These are phyloP conservation scores for Kluyveromyces starmeri DNA, from an alignment of 805 yeast species.

Conservation along the genomic window DNA sequence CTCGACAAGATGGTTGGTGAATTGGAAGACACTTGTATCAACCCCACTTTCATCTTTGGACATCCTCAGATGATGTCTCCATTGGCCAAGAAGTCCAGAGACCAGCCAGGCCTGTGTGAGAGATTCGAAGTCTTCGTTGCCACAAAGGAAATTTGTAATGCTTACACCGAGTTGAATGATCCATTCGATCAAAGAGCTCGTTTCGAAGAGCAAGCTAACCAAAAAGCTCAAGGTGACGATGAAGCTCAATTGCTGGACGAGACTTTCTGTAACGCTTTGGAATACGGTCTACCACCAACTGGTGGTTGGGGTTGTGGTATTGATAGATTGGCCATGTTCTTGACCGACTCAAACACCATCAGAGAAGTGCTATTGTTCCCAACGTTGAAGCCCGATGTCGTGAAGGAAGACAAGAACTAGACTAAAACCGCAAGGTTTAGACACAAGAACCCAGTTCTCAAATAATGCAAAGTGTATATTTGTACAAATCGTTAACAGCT, in stretches of 20 bases:
- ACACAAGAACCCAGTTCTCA: no score
- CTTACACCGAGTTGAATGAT: conserved; percentile 97
- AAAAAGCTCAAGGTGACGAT: conserved; percentile 97
- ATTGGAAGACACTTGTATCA: conserved; percentile 86
- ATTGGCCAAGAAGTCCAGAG: conserved; percentile 91
- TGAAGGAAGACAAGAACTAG: conserved; percentile 28
- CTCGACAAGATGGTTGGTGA: conserved; percentile 97
- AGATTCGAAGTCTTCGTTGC: conserved; percentile 98
- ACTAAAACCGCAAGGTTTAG: no score
- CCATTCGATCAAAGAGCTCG: conserved; percentile 97
- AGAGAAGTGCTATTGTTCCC: conserved; percentile 98
- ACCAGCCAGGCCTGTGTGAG: conserved; percentile 90
- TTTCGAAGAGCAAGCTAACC: conserved; percentile 98
- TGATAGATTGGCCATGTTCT: conserved; percentile 95
- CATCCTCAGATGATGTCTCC: conserved; percentile 99
- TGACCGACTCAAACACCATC: conserved; percentile 91
- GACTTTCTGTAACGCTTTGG: conserved; percentile 94
- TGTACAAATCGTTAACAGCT: not conserved
- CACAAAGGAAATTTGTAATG: conserved; percentile 95
- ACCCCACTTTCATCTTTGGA: conserved; percentile 96
- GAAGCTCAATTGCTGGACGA: conserved; percentile 97
- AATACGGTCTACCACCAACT: conserved; percentile 97
- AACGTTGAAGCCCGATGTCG: conserved; percentile 88
- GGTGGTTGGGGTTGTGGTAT: conserved; percentile 99
- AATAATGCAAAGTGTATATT: no score